Evolutionary conservation across 805 yeast species (phyloP).

Genomic region (Kuraishia borneana): DNA sequence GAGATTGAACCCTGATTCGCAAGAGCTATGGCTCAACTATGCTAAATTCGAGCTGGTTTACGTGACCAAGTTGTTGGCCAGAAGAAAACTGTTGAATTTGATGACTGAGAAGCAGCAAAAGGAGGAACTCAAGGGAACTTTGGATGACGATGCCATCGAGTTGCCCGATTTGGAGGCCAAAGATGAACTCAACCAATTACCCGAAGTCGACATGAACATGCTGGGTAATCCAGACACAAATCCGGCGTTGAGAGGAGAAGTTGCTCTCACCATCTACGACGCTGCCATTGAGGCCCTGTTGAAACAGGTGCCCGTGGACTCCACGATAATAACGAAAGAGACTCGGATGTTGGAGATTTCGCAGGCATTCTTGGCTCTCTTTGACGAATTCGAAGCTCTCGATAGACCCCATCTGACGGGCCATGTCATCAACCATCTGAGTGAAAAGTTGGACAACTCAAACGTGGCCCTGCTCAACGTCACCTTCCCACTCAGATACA

Average conservation of each 20-base stretch:
- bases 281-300: slow-evolving; percentile 41
- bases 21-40: slow-evolving; percentile 73
- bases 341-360: slow-evolving; percentile 29
- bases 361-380: slow-evolving; percentile 34
- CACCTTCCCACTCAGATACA: slow-evolving; percentile 55
- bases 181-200: slow-evolving; percentile 58
- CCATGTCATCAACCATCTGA: slow-evolving; percentile 50
- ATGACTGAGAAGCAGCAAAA: slow-evolving; percentile 62
- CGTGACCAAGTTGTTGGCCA: slow-evolving; percentile 68
- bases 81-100: slow-evolving; percentile 75
- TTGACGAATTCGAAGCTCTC: slow-evolving; percentile 60
- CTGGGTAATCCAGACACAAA: slow-evolving; percentile 79
- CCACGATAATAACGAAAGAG: slow-evolving; percentile 18
- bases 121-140: slow-evolving; percentile 25
- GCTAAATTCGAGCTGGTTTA: slow-evolving; percentile 82
- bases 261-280: slow-evolving; percentile 62
- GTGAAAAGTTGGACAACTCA: slow-evolving; percentile 24
- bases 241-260: slow-evolving; percentile 68
- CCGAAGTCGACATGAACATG: slow-evolving; percentile 80
- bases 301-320: slow-evolving; percentile 13
- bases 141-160: slow-evolving; percentile 15
- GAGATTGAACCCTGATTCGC: slow-evolving; percentile 68
- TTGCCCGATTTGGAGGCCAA: slow-evolving; percentile 35
- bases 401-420: slow-evolving; percentile 56
- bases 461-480: slow-evolving; percentile 40